Evolutionary conservation across 23 red algal genomes (phyloP).

Genomic region (Pyropia yezoensis): DNA sequence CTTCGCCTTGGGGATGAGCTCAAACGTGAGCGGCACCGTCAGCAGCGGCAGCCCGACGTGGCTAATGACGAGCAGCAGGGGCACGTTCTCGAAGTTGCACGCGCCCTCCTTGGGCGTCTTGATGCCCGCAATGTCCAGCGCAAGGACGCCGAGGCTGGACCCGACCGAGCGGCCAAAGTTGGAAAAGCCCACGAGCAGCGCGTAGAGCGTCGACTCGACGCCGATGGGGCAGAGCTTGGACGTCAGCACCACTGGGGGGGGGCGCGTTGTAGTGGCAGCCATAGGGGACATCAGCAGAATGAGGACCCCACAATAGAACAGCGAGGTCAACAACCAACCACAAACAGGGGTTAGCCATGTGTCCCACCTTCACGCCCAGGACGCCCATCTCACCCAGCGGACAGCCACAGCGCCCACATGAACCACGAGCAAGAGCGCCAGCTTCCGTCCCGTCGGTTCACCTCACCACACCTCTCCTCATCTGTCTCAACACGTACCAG

Average conservation of each 20-base stretch:
- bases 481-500: too few relatives aligned
- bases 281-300: too few relatives aligned
- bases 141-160: conserved; percentile 31
- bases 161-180: conserved; percentile 46
- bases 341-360: too few relatives aligned
- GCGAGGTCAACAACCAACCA: too few relatives aligned
- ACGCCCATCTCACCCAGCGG: too few relatives aligned
- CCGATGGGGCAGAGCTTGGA: conserved; percentile 58
- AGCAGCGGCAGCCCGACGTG: conserved; percentile 47
- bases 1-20: conserved; percentile 38
- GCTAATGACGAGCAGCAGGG: conserved; percentile 38
- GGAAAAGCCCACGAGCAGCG: conserved; percentile 43
- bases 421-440: too few relatives aligned
- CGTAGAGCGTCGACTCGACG: conserved; percentile 60
- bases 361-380: too few relatives aligned
- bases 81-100: conserved; percentile 55
- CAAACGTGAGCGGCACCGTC: conserved; percentile 45
- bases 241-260: conserved; percentile 29
- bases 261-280: too few relatives aligned
- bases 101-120: conserved; percentile 14
- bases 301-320: too few relatives aligned
- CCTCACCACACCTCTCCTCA: too few relatives aligned
- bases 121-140: conserved; percentile 29
- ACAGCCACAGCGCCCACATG: too few relatives aligned
- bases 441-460: too few relatives aligned